phyloP scores from a whole-genome alignment of 2,329 filamentous ascomycete genomes.

The Trichoderma hamatum region DNA sequence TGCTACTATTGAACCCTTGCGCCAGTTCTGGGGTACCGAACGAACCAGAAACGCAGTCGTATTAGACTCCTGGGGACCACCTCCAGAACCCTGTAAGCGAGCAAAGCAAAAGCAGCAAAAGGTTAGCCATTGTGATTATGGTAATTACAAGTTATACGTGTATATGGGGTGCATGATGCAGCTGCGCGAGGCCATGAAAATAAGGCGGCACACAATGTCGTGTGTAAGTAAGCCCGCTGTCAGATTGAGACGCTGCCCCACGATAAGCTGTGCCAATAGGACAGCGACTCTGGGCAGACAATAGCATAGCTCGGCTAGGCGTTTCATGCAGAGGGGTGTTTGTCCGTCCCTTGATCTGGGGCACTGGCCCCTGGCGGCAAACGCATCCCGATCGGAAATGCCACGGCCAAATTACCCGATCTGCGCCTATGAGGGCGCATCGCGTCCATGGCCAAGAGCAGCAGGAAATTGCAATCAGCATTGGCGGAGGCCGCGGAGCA shows the following conservation, averaged over 20 bases:
- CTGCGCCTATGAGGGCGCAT: constrained; percentile 20
- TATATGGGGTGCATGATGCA: not conserved
- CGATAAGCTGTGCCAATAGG: constrained; percentile 19
- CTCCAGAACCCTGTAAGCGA: constrained; percentile 72
- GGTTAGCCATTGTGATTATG: constrained; percentile 34
- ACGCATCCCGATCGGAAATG: constrained; percentile 26
- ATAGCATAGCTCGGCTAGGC: constrained; percentile 16
- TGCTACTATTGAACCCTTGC: constrained; percentile 80
- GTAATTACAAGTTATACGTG: not conserved
- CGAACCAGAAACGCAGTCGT: constrained; percentile 88
- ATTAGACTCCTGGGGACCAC: constrained; percentile 87
- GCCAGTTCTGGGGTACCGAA: constrained; percentile 77
- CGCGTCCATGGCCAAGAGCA: not conserved
- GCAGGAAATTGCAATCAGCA: not conserved
- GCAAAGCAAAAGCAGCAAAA: constrained; percentile 1
- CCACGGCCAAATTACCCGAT: constrained; percentile 26
- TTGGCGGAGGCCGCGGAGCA: not conserved
- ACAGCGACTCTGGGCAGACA: constrained; percentile 11
- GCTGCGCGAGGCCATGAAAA: not conserved
- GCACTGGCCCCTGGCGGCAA: constrained; percentile 22
- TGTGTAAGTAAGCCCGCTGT: constrained; percentile 9
- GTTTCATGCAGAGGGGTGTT: constrained; percentile 24
- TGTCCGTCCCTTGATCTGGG: constrained; percentile 24
- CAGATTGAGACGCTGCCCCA: constrained; percentile 20
- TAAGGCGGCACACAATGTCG: not conserved